Evolutionary conservation across 2,329 filamentous ascomycete species (phyloP), one percentile per base, ranked within the genome.

Genomic region (Epichloe hybrida): DNA sequence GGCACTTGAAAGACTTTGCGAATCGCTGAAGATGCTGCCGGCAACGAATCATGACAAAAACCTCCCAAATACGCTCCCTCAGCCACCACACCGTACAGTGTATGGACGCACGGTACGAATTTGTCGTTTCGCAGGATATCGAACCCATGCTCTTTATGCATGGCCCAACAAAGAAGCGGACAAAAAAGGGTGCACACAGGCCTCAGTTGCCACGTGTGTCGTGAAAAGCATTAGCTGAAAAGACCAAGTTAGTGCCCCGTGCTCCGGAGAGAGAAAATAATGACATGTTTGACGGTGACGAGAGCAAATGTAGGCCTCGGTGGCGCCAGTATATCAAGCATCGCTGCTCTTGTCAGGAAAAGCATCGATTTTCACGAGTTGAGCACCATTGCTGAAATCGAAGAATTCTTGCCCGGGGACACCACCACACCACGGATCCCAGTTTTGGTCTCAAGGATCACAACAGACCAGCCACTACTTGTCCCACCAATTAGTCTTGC

Each of bases 391-490:
- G 13, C 35, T 17, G 34, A 36, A 38, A 50, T 47, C 20, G 36
- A 20, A 40, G 36, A 42, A 21, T 39, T 41, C 50, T 40, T 48
- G 38, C 46, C 48, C 34, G 40, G 43, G 39, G n/a, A 23, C 47
- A 43, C 47, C 23, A 49, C 20, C 47, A 49, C 20, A 43, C 34
- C 39, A 49, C 15, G 46, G 37, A 40, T 40, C 46, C 40, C 46
- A 31, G 5, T 38, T 20, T 31, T 41, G 46, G 46, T 47, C 27
- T 46, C 41, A 37, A 46, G 42, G 36, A 42, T 46, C 51, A 47
- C 47, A 21, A 21, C 51, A 52, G 48, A 50, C 39, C 48, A 50
- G 48, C 48, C 31, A 47, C 44, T 46, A 43, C 23, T 36, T 52
- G 44, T 52, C 37, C 46, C 44, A 52, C 51, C 39, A 31, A 31